Evolutionary conservation across 495 filamentous ascomycete genomes (phyloP).

Genomic region (Evernia prunastri): DNA sequence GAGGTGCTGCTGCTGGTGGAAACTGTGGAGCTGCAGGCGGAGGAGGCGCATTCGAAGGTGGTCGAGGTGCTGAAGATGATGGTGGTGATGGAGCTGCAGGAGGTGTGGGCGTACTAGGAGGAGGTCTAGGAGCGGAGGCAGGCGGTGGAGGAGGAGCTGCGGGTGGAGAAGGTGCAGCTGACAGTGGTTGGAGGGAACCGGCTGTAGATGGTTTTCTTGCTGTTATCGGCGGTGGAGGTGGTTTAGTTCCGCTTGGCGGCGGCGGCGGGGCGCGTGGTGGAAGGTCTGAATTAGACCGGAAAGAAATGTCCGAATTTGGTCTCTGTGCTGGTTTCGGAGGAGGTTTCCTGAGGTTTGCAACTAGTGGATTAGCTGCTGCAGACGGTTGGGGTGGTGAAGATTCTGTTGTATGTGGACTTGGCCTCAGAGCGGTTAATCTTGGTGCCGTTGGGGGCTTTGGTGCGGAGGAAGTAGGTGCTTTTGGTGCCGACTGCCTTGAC

Average conservation of each 20-base stretch:
- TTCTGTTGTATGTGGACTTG: constrained; percentile 52
- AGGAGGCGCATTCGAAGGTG: constrained; percentile 36
- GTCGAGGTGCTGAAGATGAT: constrained; percentile 38
- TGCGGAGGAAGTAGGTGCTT: constrained; percentile 50
- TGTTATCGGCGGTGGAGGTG: constrained; percentile 41
- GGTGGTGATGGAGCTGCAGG: constrained; percentile 42
- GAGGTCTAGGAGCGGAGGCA: constrained; percentile 36
- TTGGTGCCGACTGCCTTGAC: constrained; percentile 52
- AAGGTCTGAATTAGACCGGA: constrained; percentile 34
- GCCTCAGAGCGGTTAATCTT: constrained; percentile 34
- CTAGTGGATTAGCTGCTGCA: constrained; percentile 42
- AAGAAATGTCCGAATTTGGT: constrained; percentile 45
- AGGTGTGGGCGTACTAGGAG: constrained; percentile 30
- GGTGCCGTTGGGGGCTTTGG: constrained; percentile 42
- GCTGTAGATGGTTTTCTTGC: constrained; percentile 58
- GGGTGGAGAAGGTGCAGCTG: constrained; percentile 36
- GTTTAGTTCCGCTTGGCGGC: constrained; percentile 48
- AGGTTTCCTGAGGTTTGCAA: constrained; percentile 56
- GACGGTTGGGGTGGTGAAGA: constrained; percentile 43
- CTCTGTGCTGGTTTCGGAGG: constrained; percentile 46
- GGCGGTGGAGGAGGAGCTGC: constrained; percentile 40
- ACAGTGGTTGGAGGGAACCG: constrained; percentile 36
- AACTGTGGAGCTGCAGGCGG: constrained; percentile 39
- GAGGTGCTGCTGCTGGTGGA: constrained; percentile 30
- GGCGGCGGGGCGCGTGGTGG: constrained; percentile 63